Percentiles rank a stretch among this genome's conserved stretches.
phyloP scores from a whole-genome alignment of 352 stramenopile genomes.

The Globisporangium middletonii region DNA sequence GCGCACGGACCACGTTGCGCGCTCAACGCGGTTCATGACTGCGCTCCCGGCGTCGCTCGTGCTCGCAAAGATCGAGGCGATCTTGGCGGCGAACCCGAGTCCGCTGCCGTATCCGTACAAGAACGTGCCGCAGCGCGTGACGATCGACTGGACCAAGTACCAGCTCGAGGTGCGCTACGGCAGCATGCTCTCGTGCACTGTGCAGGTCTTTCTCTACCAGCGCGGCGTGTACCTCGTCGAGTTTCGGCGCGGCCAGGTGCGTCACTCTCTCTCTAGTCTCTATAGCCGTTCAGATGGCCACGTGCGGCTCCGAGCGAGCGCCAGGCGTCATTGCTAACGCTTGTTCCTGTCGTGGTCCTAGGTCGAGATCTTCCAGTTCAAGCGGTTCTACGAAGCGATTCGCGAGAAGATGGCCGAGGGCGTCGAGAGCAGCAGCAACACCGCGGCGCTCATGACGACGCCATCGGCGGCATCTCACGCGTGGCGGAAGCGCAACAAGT shows the following conservation, averaged over 20 bases:
- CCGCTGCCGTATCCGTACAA: slow-evolving; percentile 38
- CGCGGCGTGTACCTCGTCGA: slow-evolving; percentile 77
- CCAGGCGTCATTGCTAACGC: neutral
- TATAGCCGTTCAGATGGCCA: neutral
- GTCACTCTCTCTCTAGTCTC: slow-evolving; percentile 1
- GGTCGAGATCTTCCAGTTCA: slow-evolving; percentile 86
- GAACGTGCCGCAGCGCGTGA: slow-evolving; percentile 42
- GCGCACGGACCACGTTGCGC: slow-evolving; percentile 58
- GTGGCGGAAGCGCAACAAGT: slow-evolving; percentile 66
- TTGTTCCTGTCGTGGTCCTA: slow-evolving; percentile 14
- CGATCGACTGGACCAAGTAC: slow-evolving; percentile 69
- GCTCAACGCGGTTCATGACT: slow-evolving; percentile 72
- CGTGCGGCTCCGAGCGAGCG: neutral
- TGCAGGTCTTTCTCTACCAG: slow-evolving; percentile 81
- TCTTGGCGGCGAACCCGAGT: slow-evolving; percentile 34
- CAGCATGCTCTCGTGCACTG: slow-evolving; percentile 57
- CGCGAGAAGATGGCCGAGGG: slow-evolving; percentile 52
- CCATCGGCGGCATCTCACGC: slow-evolving; percentile 9
- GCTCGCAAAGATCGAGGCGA: slow-evolving; percentile 56
- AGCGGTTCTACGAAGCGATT: slow-evolving; percentile 83
- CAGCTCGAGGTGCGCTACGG: slow-evolving; percentile 63
- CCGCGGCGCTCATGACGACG: neutral
- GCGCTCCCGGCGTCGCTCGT: slow-evolving; percentile 55
- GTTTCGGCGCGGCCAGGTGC: slow-evolving; percentile 71
- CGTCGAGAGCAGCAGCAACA: slow-evolving; percentile 20